Base-by-base conservation (phyloP, 2,329 filamentous ascomycete genomes). In the Diaporthe humulicola region DNA sequence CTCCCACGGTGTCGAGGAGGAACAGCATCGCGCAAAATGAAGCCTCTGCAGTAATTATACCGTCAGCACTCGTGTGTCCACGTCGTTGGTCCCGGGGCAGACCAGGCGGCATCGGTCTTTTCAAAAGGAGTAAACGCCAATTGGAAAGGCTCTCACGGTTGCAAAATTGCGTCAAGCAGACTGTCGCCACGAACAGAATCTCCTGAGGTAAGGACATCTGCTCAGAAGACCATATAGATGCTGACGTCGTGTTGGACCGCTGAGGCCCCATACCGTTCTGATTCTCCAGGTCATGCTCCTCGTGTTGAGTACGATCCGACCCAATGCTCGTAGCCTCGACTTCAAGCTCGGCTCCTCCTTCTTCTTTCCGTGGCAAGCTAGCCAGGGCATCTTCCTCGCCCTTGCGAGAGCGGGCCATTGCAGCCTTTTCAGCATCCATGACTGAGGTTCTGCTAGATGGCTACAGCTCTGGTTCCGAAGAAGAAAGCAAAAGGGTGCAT, bases 1-100 rank as follows among this genome's bases (percentile, higher is more conserved):
- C 78, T 30, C 85, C 87, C 66, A 90, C 87, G 30, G 86, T 84
- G 73, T 84, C 81, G 14, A 88, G 78, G 17, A 85, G 83, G 17
- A 74, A 70, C 2, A 77, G 36, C 15, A 73, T 72, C 9, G 72
- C 66, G 19, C 70, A 73, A n/a, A 78, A 66, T n/a, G 71, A 75
- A 25, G 74, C 77, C 73, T 78, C 75, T 67, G 38, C 64, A 19
- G 36, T 1, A 17, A 17, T 10, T 28, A 25, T 25, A 2, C 25
- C 1, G 25, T 54, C 52, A 48, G 50, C 14, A 57, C 22, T 71
- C 14, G 38, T 2, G 1, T 15, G 25, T 33, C 4, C 36, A 33
- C 12, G 14, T 17, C 6, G 19, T 19, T 7, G 19, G 6, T n/a
- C 19, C 14, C 33, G 30, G 14, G 30, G 56, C 33, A 38, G 25